These are phyloP conservation scores for Plantago elongata DNA, from an alignment of 257 asterid genomes.

Conservation along the genomic window DNA sequence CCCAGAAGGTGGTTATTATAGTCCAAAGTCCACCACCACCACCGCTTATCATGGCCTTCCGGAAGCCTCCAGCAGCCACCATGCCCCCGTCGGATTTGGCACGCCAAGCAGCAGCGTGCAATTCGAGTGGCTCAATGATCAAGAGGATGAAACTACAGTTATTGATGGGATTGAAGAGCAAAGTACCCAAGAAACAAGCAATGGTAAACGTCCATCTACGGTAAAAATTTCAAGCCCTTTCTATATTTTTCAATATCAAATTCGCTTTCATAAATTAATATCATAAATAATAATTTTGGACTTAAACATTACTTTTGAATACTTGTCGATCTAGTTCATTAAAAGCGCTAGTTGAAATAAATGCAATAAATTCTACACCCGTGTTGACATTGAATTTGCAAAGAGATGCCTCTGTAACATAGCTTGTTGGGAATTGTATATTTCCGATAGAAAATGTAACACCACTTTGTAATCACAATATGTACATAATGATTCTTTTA, in stretches of 20 bases:
- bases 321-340: too few species aligned
- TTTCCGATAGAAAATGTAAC: too few species aligned
- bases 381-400: too few species aligned
- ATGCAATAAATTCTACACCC: too few species aligned
- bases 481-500: conserved; percentile 5
- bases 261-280: neutral
- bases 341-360: too few species aligned
- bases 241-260: neutral
- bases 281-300: neutral
- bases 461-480: too few species aligned
- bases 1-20: conserved; percentile 5
- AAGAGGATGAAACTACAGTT: conserved; percentile 21
- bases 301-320: too few species aligned
- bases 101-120: conserved; percentile 22
- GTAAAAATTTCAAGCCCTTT: conserved; percentile 25
- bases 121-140: conserved; percentile 48
- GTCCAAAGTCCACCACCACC: conserved; percentile 21
- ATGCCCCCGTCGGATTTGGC: conserved; percentile 23
- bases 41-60: conserved; percentile 22
- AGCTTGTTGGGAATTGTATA: too few species aligned
- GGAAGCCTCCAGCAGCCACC: conserved; percentile 39
- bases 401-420: too few species aligned
- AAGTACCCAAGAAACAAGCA: conserved; percentile 28
- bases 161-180: conserved; percentile 29
- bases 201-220: conserved; percentile 49